These are phyloP conservation scores for Avena eriantha DNA, from an alignment of 176 grass and related monocot genomes.

Conservation along the genomic window DNA sequence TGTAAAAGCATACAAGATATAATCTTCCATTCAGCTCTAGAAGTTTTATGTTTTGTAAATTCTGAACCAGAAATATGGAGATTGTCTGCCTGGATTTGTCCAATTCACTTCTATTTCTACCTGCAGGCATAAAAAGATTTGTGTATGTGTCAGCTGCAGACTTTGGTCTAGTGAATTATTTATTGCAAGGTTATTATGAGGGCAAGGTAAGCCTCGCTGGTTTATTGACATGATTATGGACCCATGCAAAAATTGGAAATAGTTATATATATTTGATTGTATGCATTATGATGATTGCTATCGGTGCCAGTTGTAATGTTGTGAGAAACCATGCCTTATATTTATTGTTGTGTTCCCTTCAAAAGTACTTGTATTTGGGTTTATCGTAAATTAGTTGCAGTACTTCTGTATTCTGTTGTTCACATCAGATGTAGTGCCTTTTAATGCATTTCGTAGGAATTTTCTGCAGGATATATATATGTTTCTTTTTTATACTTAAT, in stretches of 20 bases:
- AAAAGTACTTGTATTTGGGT: background rate
- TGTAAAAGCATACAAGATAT: background rate
- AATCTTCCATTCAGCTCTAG: conserved; percentile 8
- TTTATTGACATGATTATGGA: conserved; percentile 14
- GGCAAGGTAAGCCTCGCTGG: conserved; percentile 66
- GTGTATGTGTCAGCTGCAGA: conserved; percentile 94
- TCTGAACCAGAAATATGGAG: background rate
- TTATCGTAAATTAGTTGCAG: background rate
- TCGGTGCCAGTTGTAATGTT: background rate
- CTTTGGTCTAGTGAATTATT: conserved; percentile 80
- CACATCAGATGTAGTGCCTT: background rate
- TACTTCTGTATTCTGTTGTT: background rate
- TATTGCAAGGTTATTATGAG: conserved; percentile 90
- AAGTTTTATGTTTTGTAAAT: conserved; percentile 6
- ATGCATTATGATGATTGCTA: conserved; percentile 5
- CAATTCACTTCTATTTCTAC: conserved; percentile 25
- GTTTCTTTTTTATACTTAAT: background rate
- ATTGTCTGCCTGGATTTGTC: background rate
- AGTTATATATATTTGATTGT: conserved; percentile 6
- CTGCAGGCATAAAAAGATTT: conserved; percentile 91
- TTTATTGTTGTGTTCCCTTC: background rate
- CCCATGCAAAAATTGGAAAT: background rate
- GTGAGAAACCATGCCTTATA: background rate
- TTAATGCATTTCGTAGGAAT: background rate
- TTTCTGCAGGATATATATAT: conserved; percentile 3